Base-by-base conservation (phyloP, 768 basidiomycete genomes). In the Lanmaoa pseudosensibilis region DNA sequence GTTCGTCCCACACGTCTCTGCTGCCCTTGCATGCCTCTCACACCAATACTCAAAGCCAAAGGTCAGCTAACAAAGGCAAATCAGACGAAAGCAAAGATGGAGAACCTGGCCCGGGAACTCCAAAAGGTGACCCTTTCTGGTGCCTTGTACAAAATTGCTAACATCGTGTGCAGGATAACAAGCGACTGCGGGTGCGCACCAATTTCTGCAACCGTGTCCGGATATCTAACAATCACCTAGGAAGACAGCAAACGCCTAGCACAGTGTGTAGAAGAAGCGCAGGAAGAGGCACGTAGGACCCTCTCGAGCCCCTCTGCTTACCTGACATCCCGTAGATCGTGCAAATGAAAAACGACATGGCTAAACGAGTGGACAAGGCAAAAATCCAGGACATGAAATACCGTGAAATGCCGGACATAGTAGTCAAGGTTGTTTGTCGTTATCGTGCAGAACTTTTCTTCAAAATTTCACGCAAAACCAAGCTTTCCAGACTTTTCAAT, bases 401-500 rank as follows among this genome's bases (percentile, higher is more conserved):
- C 67, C 85, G 87, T 54, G 90, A 92, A 72, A 85, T 84, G 79
- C 89, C 90, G n/a, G 90, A 94, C 68, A 90, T 94, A 57, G 87
- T 93, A 50, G 85, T 94, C 74, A 93, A 92, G 70, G 90, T 94
- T 61, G 78, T 88, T 48, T 94, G 92, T 72, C 87, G 88, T 63
- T 93, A 93, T 69, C 88, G 92, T 44, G 90, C 92, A 5, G 92
- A 94, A 65, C 80, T 94, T 40, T 92, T 90, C 77, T 94, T 94
- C 83, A 94, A 92, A 73, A 91, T 94, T 61, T 90, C 90, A 10
- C 87, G 92, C 69, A 93, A 93, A 74, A 92, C 90, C 27, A 93
- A 92, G 69, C 78, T 94, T 34, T 85, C 86, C 53, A 81, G 88
- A 53, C 78, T 94, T 54, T 92, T 94, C 71, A 87, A 85, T 64